Conservation (phyloP, 176 grass and related monocot genomes). For the Triticum timopheevii region DNA sequence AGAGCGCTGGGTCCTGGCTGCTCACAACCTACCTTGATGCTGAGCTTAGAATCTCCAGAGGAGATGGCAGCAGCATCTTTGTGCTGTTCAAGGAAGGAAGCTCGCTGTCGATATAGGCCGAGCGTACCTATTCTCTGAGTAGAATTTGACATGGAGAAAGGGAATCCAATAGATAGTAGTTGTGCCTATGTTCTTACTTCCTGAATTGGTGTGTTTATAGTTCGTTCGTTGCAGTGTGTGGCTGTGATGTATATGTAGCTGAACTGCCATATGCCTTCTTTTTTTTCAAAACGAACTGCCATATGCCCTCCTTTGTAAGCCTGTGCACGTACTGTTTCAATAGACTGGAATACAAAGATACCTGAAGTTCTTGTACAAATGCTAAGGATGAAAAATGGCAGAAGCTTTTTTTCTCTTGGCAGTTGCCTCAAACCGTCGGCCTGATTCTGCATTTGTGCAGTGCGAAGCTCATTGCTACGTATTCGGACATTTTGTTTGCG, state of each 20-base stretch:
- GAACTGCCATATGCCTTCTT: background rate
- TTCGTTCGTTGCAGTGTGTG: background rate
- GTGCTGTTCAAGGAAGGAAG: constrained; percentile 80
- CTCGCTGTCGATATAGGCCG: constrained; percentile 41
- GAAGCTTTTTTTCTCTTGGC: background rate
- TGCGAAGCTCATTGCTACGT: background rate
- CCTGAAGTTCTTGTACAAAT: background rate
- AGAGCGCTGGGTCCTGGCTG: constrained; percentile 69
- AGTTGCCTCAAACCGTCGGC: background rate
- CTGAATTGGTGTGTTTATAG: background rate
- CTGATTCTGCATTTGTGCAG: background rate
- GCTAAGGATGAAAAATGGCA: background rate
- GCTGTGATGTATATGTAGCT: background rate
- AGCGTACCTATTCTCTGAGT: background rate
- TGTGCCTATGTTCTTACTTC: background rate
- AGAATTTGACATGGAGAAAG: background rate
- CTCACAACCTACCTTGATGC: constrained; percentile 94
- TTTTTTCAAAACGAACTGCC: background rate
- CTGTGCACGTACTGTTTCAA: background rate
- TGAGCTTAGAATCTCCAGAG: constrained; percentile 79
- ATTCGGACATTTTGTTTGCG: too few species aligned
- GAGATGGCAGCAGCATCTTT: constrained; percentile 68
- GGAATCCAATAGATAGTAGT: background rate
- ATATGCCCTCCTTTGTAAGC: background rate
- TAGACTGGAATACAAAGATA: background rate